Percentiles rank a stretch among this genome's conserved stretches.
Conservation (phyloP, 768 basidiomycete genomes). For the Galerina marginata region DNA sequence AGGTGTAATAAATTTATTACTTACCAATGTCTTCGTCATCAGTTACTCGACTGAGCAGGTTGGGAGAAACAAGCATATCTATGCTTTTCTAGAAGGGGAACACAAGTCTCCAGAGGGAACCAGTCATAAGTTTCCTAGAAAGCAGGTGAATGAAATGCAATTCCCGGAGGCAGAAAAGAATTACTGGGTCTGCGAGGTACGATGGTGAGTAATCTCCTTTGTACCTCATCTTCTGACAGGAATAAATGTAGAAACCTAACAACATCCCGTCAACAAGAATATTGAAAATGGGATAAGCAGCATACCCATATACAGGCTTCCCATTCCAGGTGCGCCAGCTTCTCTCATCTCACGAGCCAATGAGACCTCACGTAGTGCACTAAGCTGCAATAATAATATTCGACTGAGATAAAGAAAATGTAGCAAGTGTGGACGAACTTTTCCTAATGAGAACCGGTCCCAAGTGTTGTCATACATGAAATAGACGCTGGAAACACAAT, state of each 20-base stretch:
- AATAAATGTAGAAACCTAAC: conserved; percentile 90
- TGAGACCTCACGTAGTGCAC: conserved; percentile 81
- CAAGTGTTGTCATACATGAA: conserved; percentile 85
- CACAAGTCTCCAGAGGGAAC: conserved; percentile 68
- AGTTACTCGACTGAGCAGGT: conserved; percentile 57
- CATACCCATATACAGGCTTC: conserved; percentile 87
- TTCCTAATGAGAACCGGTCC: conserved; percentile 77
- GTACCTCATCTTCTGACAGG: conserved; percentile 94
- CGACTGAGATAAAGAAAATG: not conserved
- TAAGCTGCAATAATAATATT: conserved; percentile 56
- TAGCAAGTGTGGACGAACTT: conserved; percentile 48
- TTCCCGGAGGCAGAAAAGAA: not conserved
- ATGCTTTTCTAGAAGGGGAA: conserved; percentile 63
- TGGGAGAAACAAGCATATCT: conserved; percentile 74
- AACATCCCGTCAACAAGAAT: too few species aligned
- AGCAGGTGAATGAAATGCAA: not conserved
- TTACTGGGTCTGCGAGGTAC: conserved; percentile 84
- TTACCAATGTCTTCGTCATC: conserved; percentile 27
- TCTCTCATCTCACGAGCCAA: conserved; percentile 77
- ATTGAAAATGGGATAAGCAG: not conserved
- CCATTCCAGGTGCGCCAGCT: conserved; percentile 68
- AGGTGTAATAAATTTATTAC: not conserved
- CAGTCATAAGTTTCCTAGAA: conserved; percentile 80
- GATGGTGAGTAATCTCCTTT: conserved; percentile 94
- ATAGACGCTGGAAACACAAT: conserved; percentile 83